Evolutionary conservation across 345 rosid species (phyloP), one percentile per base, ranked within the genome.

Genomic region (Gossypium rotundifolium): DNA sequence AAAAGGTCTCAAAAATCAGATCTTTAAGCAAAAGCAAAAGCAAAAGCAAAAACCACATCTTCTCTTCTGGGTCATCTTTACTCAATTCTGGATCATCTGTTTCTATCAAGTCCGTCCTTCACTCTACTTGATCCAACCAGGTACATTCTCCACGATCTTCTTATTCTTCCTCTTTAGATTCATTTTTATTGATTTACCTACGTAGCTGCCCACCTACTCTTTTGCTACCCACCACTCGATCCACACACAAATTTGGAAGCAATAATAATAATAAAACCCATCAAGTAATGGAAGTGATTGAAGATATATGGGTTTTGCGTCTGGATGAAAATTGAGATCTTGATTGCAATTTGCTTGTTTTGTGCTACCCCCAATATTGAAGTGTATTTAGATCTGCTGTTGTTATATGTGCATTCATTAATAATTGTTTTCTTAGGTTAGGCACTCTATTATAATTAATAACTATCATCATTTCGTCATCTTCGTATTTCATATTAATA

Each of bases 11-110:
- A 20, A 67, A 33, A 48, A 12, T 68, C 71, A 48, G 58, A 68
- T 68, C 72, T 48, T 68, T 48, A 66, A 46, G 71, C 71, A 48
- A 48, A 68, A 46, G 71, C 71, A 48, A 48, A 68, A 46, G 71
- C 71, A 22, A 67, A 67, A 68, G 72, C 72, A 49, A 49, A 33
- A 49, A 49, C 58, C 23, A 48, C 40, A 49, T 54, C 72, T 68
- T 68, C 72, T 14, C 18, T 20, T 48, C 22, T 23, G 2, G 6
- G 38, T 33, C 20, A 6, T 44, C n/a, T 20, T 12, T 46, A 11
- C 25, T 68, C 42, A 16, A 25, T 48, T 25, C 44, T 68, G 18
- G 33, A 68, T 49, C 72, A 45, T 66, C 54, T 13, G 29, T 48
- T 68, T 49, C 8, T 25, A 16, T 49, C 22, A 25, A 13, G 11